Conservation (phyloP, 2,329 filamentous ascomycete species). For the Chalara sp. region DNA sequence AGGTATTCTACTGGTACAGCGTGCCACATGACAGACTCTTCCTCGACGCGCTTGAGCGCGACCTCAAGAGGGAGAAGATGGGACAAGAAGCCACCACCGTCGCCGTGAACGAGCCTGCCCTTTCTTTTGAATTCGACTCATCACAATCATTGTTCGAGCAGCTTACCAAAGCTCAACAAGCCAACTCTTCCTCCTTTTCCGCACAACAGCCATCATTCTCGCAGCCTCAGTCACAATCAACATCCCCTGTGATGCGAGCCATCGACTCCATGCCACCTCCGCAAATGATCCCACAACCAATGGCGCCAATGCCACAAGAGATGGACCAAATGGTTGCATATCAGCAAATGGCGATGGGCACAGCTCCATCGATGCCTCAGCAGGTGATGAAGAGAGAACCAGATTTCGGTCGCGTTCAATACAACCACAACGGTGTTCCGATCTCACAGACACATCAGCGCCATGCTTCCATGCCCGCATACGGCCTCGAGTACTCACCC, state of each 20-base stretch:
- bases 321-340: conserved; percentile 59
- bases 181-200: conserved; percentile 94
- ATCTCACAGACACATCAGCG: conserved; percentile 79
- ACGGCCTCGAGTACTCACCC: conserved; percentile 90
- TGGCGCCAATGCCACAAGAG: conserved; percentile 51
- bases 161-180: conserved; percentile 97
- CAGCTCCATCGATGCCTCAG: conserved; percentile 53
- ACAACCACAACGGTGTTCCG: conserved; percentile 87
- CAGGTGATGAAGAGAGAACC: conserved; percentile 82
- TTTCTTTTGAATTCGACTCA: conserved; percentile 98
- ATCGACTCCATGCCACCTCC: conserved; percentile 94
- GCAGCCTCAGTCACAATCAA: conserved; percentile 64
- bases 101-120: conserved; percentile 90
- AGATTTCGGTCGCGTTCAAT: conserved; percentile 75
- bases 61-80: conserved; percentile 99
- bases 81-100: conserved; percentile 95
- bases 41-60: conserved; percentile 92
- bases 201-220: conserved; percentile 56
- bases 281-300: conserved; percentile 63
- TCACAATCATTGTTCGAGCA: conserved; percentile 99
- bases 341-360: conserved; percentile 60
- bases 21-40: conserved; percentile 97
- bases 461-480: conserved; percentile 97
- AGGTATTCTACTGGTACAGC: conserved; percentile 99
- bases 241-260: conserved; percentile 82